Evolutionary conservation across 495 filamentous ascomycete genomes (phyloP), one percentile per base, ranked within the genome.

Genomic region (Penicillium parvum): DNA sequence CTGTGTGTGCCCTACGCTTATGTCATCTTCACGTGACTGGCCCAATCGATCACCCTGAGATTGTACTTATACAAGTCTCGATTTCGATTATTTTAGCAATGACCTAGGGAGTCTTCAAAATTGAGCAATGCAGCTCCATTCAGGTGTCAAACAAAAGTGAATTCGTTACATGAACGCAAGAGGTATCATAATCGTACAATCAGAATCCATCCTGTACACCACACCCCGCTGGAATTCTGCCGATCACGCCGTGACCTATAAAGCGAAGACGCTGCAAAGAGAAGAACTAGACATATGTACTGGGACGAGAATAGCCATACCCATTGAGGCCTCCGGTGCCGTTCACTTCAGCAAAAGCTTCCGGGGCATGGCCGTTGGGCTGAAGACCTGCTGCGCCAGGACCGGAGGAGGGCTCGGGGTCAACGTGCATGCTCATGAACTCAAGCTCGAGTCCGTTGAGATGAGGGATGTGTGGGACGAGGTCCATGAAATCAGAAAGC

Each of bases 401-500:
- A n/a, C n/a, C n/a, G n/a, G n/a, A 14, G 3, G 52, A 37, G 9
- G 69, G 65, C 41, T 73, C 70, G 16, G 58, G 60, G 33, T 73
- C 70, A 35, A 73, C 65, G 38, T 73, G 70, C 70, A 73, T 73
- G 45, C 59, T 68, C 33, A 73, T 23, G 34, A 69, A 69, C 14
- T 69, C 63, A 8, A 86, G 66, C 35, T 77, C 72, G 29, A 89
- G 33, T 39, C 77, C 75, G 20, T 77, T 74, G 14, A 89, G 74
- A 58, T 89, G 85, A 32, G 78, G 77, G 40, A 85, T 75, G 47
- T 79, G 79, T 11, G 84, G 82, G 21, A 86, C 75, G 25, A 84
- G 76, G 52, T 76, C 79, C 72, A 85, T 77, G 60, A 89, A 86
- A 57, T 89, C 85, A 37, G 82, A 82, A 36, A 84, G 75, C 79